Evolutionary conservation across 805 yeast genomes (phyloP).

Genomic region (Pichia membranifaciens): DNA sequence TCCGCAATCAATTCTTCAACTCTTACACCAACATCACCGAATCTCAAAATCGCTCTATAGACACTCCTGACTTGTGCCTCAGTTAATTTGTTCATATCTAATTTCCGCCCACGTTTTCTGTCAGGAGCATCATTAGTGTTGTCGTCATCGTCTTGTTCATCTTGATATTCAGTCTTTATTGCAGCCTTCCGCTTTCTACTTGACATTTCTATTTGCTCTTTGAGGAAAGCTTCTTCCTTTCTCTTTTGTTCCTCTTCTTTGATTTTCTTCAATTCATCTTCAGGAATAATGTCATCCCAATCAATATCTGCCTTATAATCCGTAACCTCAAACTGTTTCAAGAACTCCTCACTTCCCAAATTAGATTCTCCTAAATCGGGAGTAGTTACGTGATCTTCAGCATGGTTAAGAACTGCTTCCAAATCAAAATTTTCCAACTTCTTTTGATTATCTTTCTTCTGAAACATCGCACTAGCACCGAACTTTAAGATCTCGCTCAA

Average conservation of each 20-base stretch:
- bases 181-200: constrained; percentile 75
- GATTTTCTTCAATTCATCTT: constrained; percentile 79
- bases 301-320: constrained; percentile 97
- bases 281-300: constrained; percentile 99
- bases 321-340: constrained; percentile 95
- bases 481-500: constrained; percentile 89
- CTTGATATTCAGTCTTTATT: constrained; percentile 40
- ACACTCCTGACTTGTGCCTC: constrained; percentile 85
- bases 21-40: constrained; percentile 69
- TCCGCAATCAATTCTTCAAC: constrained; percentile 88
- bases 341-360: constrained; percentile 95
- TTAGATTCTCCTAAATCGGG: constrained; percentile 98
- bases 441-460: constrained; percentile 87
- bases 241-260: constrained; percentile 88
- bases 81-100: constrained; percentile 49
- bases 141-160: constrained; percentile 31
- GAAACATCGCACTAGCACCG: constrained; percentile 98
- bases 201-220: constrained; percentile 85
- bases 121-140: constrained; percentile 22
- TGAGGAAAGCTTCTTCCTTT: constrained; percentile 77
- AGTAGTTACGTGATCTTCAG: constrained; percentile 94
- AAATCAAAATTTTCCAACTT: constrained; percentile 90
- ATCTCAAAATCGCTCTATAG: constrained; percentile 72
- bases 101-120: constrained; percentile 31
- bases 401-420: constrained; percentile 93